Base-by-base conservation (phyloP, 2,329 filamentous ascomycete species). In the Xylaria sp. region DNA sequence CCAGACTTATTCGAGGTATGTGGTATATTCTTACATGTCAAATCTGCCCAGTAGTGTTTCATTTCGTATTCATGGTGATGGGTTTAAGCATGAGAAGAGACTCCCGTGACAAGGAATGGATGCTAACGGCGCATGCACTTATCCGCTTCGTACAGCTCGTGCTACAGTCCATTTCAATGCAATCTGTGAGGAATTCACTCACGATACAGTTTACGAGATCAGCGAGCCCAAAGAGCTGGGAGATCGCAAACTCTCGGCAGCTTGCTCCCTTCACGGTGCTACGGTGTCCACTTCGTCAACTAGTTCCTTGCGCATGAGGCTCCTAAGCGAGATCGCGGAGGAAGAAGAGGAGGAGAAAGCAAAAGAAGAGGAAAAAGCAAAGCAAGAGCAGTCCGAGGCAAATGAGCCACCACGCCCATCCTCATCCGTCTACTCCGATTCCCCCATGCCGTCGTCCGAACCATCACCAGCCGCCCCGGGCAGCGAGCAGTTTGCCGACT, bases 311-410 rank as follows among this genome's bases (percentile, higher is more conserved):
- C 85, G 89, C 60, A 83, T 87, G 70, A 84, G 88, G 68, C 87
- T 90, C 66, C 78, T 97, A 68, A 88, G 93, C 77, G 93, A 96
- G 76, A 97, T 97, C 72, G 87, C 89, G n/a, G 94, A 97, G 75
- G 90, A 94, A 76, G 90, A 88, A 57, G 92, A 96, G 69, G 85
- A 87, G 61, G 78, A 81, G 60, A 75, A 83, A 64, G 78, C 84
- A 34, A 76, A 76, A 48, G 92, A 96, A 69, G 85, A 87, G 60
- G 78, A 81, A 60, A 75, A 83, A 64, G 78, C 84, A 34, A 76
- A 76, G 47, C 87, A 86, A 68, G 78, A 84, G 57, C 80, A 86
- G 68, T 85, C 82, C 1, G 74, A 81, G 6, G 77, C 80, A 5
- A 75, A 76, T 18, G 78, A 82, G 69, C 75, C 83, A 67, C 73